phyloP scores from a whole-genome alignment of 2,329 filamentous ascomycete genomes.

The Beauveria sp. region DNA sequence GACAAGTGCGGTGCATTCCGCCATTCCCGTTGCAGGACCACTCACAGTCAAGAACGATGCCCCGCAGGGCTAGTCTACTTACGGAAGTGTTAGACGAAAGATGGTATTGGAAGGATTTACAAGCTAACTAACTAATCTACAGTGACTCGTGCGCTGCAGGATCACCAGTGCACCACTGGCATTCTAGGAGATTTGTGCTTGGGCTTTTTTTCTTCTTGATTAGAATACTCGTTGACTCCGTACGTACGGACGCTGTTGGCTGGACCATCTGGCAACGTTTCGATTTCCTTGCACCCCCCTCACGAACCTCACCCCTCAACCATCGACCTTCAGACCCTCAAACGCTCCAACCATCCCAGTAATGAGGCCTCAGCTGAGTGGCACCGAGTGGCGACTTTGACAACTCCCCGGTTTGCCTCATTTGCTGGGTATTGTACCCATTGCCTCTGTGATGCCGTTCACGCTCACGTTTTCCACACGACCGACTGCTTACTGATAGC shows the following conservation, averaged over 20 bases:
- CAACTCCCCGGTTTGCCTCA: background rate
- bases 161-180: background rate
- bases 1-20: conserved; percentile 10
- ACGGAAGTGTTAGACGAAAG: conserved; percentile 7
- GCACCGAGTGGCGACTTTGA: background rate
- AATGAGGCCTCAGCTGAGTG: conserved; percentile 8
- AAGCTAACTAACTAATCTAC: too few relatives aligned
- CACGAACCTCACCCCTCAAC: too few relatives aligned
- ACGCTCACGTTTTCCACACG: background rate
- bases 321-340: too few relatives aligned
- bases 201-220: too few relatives aligned
- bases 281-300: too few relatives aligned
- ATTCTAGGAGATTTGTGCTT: background rate
- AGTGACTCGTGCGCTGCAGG: background rate
- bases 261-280: too few relatives aligned
- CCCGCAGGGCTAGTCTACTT: background rate
- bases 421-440: conserved; percentile 7
- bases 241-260: too few relatives aligned
- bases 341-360: background rate
- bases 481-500: background rate
- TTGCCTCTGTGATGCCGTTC: background rate
- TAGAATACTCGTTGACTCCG: too few relatives aligned
- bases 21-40: background rate
- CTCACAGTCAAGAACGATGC: background rate
- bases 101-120: background rate